Evolutionary conservation across 495 filamentous ascomycete genomes (phyloP).

Genomic region (Rhizodiscina lignyota): DNA sequence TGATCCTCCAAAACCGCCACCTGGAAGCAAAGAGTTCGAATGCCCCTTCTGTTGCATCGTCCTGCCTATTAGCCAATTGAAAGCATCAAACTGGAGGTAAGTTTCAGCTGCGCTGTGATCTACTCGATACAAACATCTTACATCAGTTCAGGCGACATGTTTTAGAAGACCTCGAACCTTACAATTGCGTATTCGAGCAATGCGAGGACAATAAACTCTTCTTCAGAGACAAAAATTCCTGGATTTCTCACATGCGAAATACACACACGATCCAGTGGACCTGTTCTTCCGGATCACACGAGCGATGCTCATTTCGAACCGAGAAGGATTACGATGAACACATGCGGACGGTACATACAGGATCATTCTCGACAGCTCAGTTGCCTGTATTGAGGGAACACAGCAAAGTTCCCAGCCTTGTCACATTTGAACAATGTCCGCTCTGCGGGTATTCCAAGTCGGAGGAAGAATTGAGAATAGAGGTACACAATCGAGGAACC

Average conservation of each 20-base stretch:
- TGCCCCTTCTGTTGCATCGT: slow-evolving; percentile 3
- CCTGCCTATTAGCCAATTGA: neutral
- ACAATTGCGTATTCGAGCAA: slow-evolving; percentile 7
- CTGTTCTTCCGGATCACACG: slow-evolving; percentile 3
- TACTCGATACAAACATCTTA: neutral
- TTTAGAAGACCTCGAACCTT: slow-evolving; percentile 6
- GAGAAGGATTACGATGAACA: slow-evolving; percentile 2
- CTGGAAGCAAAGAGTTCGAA: slow-evolving; percentile 2
- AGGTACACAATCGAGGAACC: too few species aligned
- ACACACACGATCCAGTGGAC: slow-evolving; percentile 3
- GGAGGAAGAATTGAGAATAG: too few species aligned
- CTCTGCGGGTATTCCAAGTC: slow-evolving; percentile 3
- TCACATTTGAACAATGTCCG: slow-evolving; percentile 2
- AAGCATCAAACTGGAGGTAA: slow-evolving; percentile 2
- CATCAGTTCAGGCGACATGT: slow-evolving; percentile 2
- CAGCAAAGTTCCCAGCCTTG: neutral
- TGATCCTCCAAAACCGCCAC: neutral
- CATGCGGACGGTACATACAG: neutral
- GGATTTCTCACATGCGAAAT: slow-evolving; percentile 8
- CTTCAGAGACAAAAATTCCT: slow-evolving; percentile 4
- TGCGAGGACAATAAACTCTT: slow-evolving; percentile 1
- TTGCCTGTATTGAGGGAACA: neutral
- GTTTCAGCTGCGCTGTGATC: neutral
- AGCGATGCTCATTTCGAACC: neutral
- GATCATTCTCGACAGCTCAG: slow-evolving; percentile 1